Percentiles rank a stretch among this genome's conserved stretches.
phyloP scores from a whole-genome alignment of 108 stramenopile species.

The Nitzschia inconspicua region DNA sequence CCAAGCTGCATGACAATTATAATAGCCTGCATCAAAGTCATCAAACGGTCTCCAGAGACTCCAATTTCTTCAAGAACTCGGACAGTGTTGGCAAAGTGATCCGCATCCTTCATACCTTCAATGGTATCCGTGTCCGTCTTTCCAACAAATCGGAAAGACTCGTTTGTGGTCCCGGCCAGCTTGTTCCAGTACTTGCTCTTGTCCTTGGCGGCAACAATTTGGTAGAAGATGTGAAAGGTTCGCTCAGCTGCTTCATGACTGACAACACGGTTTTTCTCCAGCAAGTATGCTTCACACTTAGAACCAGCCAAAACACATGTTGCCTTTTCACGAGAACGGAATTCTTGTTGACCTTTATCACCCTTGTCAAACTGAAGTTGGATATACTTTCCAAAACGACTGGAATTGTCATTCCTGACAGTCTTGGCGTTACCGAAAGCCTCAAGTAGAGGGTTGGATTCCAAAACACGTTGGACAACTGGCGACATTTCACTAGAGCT shows the following conservation, averaged over 20 bases:
- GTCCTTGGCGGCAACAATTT: conserved; percentile 78
- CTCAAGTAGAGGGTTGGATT: conserved; percentile 89
- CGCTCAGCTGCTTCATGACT: conserved; percentile 87
- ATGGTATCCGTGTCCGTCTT: conserved; percentile 37
- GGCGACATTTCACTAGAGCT: conserved; percentile 19
- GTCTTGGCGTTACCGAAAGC: conserved; percentile 92
- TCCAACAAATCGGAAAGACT: conserved; percentile 69
- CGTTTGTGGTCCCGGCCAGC: conserved; percentile 51
- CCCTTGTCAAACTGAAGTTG: conserved; percentile 75
- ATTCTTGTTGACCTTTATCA: conserved; percentile 34
- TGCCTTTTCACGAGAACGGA: conserved; percentile 49
- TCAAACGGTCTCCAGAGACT: conserved; percentile 54
- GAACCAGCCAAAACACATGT: conserved; percentile 72
- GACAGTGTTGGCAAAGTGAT: conserved; percentile 70
- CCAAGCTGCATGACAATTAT: conserved; percentile 83
- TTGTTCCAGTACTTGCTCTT: conserved; percentile 73
- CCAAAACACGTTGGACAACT: conserved; percentile 58
- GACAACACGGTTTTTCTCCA: conserved; percentile 97
- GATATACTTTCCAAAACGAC: conserved; percentile 86
- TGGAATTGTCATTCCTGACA: conserved; percentile 82
- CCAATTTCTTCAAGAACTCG: conserved; percentile 62
- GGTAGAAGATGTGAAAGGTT: conserved; percentile 99
- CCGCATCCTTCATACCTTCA: conserved; percentile 76
- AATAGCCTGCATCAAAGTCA: conserved; percentile 72
- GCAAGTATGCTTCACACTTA: conserved; percentile 83